These are phyloP conservation scores for Clarireedia paspali DNA, from an alignment of 2,329 filamentous ascomycete species.

Conservation along the genomic window DNA sequence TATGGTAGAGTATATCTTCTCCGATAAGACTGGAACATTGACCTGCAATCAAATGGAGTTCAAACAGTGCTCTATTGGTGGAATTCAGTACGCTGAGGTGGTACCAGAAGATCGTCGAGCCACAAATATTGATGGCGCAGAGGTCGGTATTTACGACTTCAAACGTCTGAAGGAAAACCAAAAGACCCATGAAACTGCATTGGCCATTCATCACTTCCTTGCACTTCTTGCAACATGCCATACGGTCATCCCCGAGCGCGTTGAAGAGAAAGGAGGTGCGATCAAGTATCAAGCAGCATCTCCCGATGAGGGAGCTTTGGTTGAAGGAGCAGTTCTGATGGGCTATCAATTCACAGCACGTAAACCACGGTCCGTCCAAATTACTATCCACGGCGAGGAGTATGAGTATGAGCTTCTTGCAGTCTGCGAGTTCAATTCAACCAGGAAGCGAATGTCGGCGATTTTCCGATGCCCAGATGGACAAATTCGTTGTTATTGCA, in stretches of 20 bases:
- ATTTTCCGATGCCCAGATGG: constrained; percentile 96
- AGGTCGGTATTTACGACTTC: constrained; percentile 65
- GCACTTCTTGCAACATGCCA: constrained; percentile 84
- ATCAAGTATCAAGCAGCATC: constrained; percentile 99
- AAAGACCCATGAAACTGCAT: constrained; percentile 45
- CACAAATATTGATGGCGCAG: constrained; percentile 67
- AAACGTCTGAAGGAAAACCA: constrained; percentile 54
- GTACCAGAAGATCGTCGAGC: constrained; percentile 85
- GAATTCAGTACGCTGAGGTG: constrained; percentile 88
- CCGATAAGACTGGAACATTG: constrained; percentile 92
- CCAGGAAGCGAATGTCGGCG: constrained; percentile 93
- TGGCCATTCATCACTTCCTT: constrained; percentile 77
- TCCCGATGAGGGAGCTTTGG: constrained; percentile 92
- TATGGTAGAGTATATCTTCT: constrained; percentile 98
- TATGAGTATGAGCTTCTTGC: constrained; percentile 85
- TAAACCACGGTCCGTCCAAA: constrained; percentile 81
- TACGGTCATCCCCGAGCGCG: constrained; percentile 90
- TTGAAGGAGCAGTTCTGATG: constrained; percentile 77
- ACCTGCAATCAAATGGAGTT: constrained; percentile 99
- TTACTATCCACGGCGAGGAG: constrained; percentile 64
- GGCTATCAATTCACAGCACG: constrained; percentile 88
- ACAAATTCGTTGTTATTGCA: constrained; percentile 88
- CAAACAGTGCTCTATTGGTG: constrained; percentile 86
- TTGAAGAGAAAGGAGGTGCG: constrained; percentile 64
- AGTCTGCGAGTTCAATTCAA: constrained; percentile 99